Evolutionary conservation across 805 yeast species (phyloP).

Genomic region (Yarrowia sp.): DNA sequence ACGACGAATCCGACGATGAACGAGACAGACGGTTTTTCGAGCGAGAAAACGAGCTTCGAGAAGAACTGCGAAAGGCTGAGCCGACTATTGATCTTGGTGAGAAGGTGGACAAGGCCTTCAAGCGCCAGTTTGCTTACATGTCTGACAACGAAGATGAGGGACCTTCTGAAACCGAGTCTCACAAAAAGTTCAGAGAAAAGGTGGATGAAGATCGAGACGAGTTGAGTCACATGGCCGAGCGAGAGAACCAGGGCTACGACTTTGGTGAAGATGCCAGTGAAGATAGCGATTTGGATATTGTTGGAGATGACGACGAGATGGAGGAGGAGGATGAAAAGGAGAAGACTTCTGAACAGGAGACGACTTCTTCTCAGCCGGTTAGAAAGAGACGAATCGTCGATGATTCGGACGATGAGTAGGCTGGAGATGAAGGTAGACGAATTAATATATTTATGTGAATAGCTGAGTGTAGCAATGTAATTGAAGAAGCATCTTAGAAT

Average conservation of each 20-base stretch:
- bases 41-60: conserved; percentile 56
- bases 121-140: not conserved
- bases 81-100: not conserved
- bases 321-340: not conserved
- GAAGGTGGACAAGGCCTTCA: conserved; percentile 3
- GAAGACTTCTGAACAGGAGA: not conserved
- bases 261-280: not conserved
- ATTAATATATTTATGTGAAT: no score
- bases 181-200: not conserved
- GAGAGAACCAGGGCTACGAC: not conserved
- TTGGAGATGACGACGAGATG: not conserved
- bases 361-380: not conserved
- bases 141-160: conserved; percentile 11
- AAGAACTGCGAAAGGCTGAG: not conserved
- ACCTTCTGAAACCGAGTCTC: conserved; percentile 6
- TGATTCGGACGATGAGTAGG: conserved; percentile 9
- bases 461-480: no score
- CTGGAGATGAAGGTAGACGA: no score
- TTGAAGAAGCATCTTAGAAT: no score
- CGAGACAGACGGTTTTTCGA: conserved; percentile 60
- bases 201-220: conserved; percentile 6
- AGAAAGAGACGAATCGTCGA: conserved; percentile 31
- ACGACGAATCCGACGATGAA: conserved; percentile 68
- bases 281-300: not conserved
- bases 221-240: conserved; percentile 18